These are phyloP conservation scores for Tulasnella sp. DNA, from an alignment of 768 basidiomycete species.

Conservation along the genomic window DNA sequence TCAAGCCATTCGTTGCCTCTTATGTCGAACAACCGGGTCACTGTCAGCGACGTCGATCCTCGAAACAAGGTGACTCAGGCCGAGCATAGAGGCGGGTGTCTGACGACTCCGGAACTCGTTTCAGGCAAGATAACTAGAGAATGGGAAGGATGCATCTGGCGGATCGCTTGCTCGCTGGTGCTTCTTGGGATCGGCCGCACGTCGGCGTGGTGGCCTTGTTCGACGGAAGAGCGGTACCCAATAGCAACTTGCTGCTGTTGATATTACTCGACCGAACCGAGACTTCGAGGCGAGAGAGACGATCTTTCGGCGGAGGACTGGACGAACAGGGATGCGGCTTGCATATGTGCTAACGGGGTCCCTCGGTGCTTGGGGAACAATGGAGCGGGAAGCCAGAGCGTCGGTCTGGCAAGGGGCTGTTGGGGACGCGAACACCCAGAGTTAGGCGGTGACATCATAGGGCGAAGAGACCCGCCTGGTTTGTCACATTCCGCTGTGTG, in stretches of 20 bases:
- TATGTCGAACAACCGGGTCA: no score
- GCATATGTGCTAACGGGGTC: neutral
- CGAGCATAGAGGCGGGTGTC: slow-evolving; percentile 4
- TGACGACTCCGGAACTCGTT: neutral
- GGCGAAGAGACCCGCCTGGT: no score
- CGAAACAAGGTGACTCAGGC: neutral
- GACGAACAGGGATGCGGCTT: neutral
- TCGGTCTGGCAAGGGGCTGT: neutral
- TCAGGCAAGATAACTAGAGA: neutral
- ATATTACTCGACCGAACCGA: neutral
- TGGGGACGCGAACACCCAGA: neutral
- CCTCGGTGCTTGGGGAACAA: neutral
- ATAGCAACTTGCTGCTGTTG: neutral
- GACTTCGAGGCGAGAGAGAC: neutral
- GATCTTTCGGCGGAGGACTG: neutral
- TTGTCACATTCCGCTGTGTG: no score
- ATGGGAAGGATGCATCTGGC: neutral
- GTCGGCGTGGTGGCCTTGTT: neutral
- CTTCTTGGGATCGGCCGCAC: neutral
- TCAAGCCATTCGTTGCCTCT: no score
- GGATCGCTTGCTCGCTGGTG: neutral
- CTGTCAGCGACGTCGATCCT: no score
- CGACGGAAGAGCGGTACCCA: no score
- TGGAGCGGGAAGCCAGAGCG: neutral
- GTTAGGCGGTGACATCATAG: neutral